A percentile compares a stretch with the other conserved stretches of the same genome.
phyloP scores from a whole-genome alignment of 2,329 filamentous ascomycete genomes.

The Cladosporium sp. region DNA sequence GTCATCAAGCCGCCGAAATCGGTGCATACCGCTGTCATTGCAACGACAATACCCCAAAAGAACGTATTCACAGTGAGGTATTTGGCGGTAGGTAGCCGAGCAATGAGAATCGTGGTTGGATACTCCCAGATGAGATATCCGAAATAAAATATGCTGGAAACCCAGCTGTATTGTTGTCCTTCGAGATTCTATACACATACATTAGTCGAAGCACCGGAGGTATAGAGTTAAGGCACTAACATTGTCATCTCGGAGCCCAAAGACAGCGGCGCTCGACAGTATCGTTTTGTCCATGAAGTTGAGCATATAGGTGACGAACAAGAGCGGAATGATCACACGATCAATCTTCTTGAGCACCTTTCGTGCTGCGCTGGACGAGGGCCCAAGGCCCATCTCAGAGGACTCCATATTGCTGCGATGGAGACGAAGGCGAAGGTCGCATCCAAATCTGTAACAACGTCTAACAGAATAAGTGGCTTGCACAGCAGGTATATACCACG shows the following conservation, averaged over 20 bases:
- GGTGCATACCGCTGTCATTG: slow-evolving; percentile 39
- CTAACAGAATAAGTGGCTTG: not conserved
- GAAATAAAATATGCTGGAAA: slow-evolving; percentile 28
- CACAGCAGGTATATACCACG: not conserved
- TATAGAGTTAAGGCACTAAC: not conserved
- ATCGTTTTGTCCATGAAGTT: slow-evolving; percentile 31
- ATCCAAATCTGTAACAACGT: not conserved
- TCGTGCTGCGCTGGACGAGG: not conserved
- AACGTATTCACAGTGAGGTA: slow-evolving; percentile 29
- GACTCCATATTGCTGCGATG: not conserved
- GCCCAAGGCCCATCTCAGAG: not conserved
- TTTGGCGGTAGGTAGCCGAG: slow-evolving; percentile 26
- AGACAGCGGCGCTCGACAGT: slow-evolving; percentile 27
- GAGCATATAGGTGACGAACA: slow-evolving; percentile 28
- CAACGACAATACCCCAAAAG: slow-evolving; percentile 39
- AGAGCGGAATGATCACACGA: slow-evolving; percentile 24
- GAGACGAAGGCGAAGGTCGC: not conserved
- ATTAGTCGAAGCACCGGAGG: not conserved
- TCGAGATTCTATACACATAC: slow-evolving; percentile 20
- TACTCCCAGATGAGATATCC: slow-evolving; percentile 29
- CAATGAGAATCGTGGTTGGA: slow-evolving; percentile 26
- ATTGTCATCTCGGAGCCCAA: slow-evolving; percentile 23
- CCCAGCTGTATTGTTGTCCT: slow-evolving; percentile 27
- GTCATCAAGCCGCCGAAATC: slow-evolving; percentile 40
- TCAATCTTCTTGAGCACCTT: slow-evolving; percentile 25